These are phyloP conservation scores for Blakeslea trispora DNA, from an alignment of 371 early-diverging fungal genomes.

Conservation along the genomic window DNA sequence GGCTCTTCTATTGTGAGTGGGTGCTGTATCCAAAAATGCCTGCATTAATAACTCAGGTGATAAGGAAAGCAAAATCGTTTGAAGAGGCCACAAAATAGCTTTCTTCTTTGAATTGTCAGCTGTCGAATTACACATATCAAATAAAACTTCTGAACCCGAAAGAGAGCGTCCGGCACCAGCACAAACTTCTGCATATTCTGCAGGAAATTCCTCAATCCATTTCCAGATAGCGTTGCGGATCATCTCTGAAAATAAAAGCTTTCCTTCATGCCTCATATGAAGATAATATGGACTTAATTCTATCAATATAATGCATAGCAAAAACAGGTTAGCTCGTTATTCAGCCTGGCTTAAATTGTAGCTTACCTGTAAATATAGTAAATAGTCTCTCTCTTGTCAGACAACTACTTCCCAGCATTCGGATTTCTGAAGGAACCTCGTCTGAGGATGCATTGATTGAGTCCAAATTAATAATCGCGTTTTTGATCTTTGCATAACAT, in stretches of 20 bases:
- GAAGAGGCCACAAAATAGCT: constrained; percentile 81
- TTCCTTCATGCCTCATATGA: constrained; percentile 67
- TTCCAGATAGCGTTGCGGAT: constrained; percentile 82
- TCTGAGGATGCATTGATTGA: constrained; percentile 49
- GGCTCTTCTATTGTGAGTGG: constrained; percentile 41
- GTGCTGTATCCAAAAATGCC: constrained; percentile 46
- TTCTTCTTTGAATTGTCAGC: constrained; percentile 68
- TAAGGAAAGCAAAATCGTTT: constrained; percentile 72
- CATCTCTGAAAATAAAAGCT: constrained; percentile 65
- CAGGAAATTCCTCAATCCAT: constrained; percentile 80
- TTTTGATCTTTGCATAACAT: constrained; percentile 72
- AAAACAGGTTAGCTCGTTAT: neutral
- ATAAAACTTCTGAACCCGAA: constrained; percentile 73
- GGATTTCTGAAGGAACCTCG: constrained; percentile 63
- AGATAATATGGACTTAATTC: constrained; percentile 67
- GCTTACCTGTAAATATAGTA: constrained; percentile 66
- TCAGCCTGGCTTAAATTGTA: neutral
- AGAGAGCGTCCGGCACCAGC: constrained; percentile 62
- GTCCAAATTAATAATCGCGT: constrained; percentile 47
- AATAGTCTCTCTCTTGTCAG: constrained; percentile 67
- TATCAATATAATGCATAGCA: constrained; percentile 12
- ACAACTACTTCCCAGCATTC: constrained; percentile 75
- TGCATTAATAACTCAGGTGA: constrained; percentile 73
- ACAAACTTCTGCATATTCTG: constrained; percentile 69
- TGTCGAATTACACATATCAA: constrained; percentile 69